Conservation (phyloP, 1,139 yeast species). For the Yamadazyma blattariae region DNA sequence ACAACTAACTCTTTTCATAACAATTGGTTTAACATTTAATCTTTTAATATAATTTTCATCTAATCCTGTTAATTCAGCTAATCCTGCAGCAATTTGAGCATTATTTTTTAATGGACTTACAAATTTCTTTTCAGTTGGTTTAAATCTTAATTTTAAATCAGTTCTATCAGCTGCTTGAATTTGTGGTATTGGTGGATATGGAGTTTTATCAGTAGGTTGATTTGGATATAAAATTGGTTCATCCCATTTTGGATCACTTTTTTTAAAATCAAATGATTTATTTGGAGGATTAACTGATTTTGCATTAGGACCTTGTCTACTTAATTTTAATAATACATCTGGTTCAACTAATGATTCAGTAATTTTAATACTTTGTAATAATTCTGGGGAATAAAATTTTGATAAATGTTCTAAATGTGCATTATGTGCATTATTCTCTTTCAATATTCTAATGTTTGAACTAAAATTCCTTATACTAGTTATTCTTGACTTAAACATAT, state of each 20-base stretch:
- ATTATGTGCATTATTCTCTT: slow-evolving; percentile 16
- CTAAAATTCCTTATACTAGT: slow-evolving; percentile 4
- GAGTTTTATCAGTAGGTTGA: slow-evolving; percentile 37
- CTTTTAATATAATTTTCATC: slow-evolving; percentile 61
- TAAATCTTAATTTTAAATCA: slow-evolving; percentile 38
- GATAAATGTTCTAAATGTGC: slow-evolving; percentile 60
- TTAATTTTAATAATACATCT: slow-evolving; percentile 41
- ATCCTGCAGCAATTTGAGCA: slow-evolving; percentile 48
- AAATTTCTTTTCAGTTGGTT: slow-evolving; percentile 17
- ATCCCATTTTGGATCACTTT: slow-evolving; percentile 43
- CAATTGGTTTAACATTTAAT: slow-evolving; percentile 64
- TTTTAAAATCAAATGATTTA: slow-evolving; percentile 26
- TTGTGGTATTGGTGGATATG: slow-evolving; percentile 44
- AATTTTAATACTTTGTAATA: slow-evolving; percentile 74
- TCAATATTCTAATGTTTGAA: not conserved
- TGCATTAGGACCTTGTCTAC: slow-evolving; percentile 29
- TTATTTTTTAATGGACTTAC: slow-evolving; percentile 17
- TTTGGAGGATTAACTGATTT: slow-evolving; percentile 30
- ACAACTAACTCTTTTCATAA: slow-evolving; percentile 81
- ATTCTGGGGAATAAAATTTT: slow-evolving; percentile 72
- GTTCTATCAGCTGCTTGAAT: slow-evolving; percentile 39
- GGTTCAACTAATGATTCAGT: slow-evolving; percentile 78
- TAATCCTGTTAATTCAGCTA: slow-evolving; percentile 73
- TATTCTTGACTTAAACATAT: slow-evolving; percentile 1
- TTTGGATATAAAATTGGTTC: slow-evolving; percentile 48